These are phyloP conservation scores for Lobosporangium transversale DNA, from an alignment of 192 early-diverging fungal species.

Conservation along the genomic window DNA sequence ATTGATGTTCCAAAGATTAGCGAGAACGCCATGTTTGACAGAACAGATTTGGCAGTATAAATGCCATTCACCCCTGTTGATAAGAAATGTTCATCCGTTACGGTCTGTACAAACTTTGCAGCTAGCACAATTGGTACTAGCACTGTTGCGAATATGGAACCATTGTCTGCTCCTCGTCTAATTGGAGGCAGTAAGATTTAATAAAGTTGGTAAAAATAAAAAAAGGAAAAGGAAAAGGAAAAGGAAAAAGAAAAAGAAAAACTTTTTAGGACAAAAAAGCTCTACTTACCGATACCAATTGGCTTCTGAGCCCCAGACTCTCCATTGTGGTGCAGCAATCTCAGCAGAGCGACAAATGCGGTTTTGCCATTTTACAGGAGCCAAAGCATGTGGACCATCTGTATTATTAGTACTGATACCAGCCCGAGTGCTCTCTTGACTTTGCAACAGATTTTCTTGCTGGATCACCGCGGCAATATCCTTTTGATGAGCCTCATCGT, in stretches of 20 bases:
- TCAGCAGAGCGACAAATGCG: conserved; percentile 29
- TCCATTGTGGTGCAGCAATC: conserved; percentile 40
- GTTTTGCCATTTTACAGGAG: conserved; percentile 24
- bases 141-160: conserved; percentile 61
- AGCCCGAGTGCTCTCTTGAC: conserved; percentile 5
- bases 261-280: too few relatives aligned
- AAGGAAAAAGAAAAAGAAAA: too few relatives aligned
- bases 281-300: conserved; percentile 46
- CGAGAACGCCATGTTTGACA: conserved; percentile 33
- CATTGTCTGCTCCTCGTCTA: conserved; percentile 67
- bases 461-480: conserved; percentile 31
- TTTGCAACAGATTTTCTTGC: conserved; percentile 18
- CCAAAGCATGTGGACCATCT: too few relatives aligned
- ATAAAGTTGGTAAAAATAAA: neutral
- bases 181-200: neutral
- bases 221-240: conserved; percentile 8
- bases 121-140: conserved; percentile 63
- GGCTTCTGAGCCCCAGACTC: conserved; percentile 49
- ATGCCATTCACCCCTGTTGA: conserved; percentile 27
- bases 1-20: conserved; percentile 35
- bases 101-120: conserved; percentile 58
- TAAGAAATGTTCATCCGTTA: conserved; percentile 44
- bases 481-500: conserved; percentile 26
- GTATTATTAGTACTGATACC: too few relatives aligned
- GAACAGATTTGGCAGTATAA: conserved; percentile 35